Evolutionary conservation across 2,329 filamentous ascomycete species (phyloP).

Genomic region (Phyllosticta paracitricarpa): DNA sequence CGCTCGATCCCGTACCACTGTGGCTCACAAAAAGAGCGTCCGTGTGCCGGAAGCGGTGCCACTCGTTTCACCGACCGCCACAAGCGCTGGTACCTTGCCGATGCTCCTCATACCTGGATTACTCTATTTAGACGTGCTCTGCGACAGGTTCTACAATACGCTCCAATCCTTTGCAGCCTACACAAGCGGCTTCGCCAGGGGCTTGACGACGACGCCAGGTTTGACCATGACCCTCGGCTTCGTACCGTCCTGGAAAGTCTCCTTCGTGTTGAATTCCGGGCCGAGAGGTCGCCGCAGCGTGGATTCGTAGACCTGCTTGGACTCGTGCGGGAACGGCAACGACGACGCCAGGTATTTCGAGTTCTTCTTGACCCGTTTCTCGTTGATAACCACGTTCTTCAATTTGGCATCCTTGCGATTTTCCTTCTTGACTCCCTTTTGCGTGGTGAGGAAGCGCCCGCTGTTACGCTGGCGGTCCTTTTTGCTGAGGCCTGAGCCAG

Average conservation of each 20-base stretch:
- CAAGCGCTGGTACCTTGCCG: not conserved
- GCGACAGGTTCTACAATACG: constrained; percentile 7
- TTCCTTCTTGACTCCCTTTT: constrained; percentile 61
- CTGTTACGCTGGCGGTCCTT: constrained; percentile 47
- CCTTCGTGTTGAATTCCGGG: constrained; percentile 93
- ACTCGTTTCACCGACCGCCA: not conserved
- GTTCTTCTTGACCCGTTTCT: constrained; percentile 87
- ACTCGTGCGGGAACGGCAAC: constrained; percentile 86
- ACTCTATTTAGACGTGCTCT: constrained; percentile 7
- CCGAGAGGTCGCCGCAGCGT: constrained; percentile 79
- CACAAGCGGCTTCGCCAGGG: constrained; percentile 68
- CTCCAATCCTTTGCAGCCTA: constrained; percentile 19
- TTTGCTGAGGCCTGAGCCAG: constrained; percentile 70
- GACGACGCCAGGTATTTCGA: constrained; percentile 74
- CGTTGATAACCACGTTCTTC: constrained; percentile 79
- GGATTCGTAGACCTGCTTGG: constrained; percentile 78
- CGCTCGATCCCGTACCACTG: not conserved
- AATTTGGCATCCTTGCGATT: constrained; percentile 75
- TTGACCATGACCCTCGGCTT: constrained; percentile 87
- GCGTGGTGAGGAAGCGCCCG: constrained; percentile 48
- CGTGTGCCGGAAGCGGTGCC: not conserved
- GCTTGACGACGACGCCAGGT: constrained; percentile 74
- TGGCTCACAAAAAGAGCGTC: not conserved
- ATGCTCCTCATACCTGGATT: constrained; percentile 1
- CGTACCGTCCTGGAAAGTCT: constrained; percentile 78